phyloP scores from a whole-genome alignment of 257 asterid genomes.

The Nicotiana attenuata region DNA sequence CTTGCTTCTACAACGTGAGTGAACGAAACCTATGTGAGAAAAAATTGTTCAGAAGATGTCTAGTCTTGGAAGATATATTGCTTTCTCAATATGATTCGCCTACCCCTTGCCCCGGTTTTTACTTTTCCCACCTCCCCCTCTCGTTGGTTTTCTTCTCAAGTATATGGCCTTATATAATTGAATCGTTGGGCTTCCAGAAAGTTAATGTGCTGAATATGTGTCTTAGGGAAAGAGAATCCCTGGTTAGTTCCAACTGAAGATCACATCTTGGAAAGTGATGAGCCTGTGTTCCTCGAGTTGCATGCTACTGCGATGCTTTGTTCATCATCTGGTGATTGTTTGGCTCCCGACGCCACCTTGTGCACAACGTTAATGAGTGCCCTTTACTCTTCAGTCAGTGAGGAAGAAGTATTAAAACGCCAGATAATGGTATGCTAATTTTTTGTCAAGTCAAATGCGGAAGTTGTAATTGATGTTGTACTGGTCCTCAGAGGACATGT shows the following conservation, averaged over 20 bases:
- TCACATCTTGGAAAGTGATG: constrained; percentile 46
- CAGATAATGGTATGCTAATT: constrained; percentile 63
- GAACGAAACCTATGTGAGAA: neutral
- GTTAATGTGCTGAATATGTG: constrained; percentile 11
- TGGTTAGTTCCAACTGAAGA: constrained; percentile 90
- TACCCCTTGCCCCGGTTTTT: neutral
- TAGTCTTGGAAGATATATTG: neutral
- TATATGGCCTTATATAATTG: neutral
- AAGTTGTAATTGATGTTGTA: neutral
- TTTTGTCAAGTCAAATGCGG: neutral
- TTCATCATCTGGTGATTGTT: constrained; percentile 82
- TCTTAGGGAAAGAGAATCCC: constrained; percentile 56
- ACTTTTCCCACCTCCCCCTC: neutral
- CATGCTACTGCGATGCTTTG: constrained; percentile 81
- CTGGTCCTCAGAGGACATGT: neutral
- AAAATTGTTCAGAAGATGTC: neutral
- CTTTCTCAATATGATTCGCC: neutral
- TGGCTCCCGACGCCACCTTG: constrained; percentile 81
- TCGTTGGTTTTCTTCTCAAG: constrained; percentile 1
- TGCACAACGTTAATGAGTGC: constrained; percentile 83
- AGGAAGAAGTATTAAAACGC: constrained; percentile 72
- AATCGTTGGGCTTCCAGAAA: constrained; percentile 2
- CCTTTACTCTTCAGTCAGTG: constrained; percentile 71
- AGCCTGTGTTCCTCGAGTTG: constrained; percentile 70
- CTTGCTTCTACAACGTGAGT: constrained; percentile 63